These are phyloP conservation scores for Platismatia glauca DNA, from an alignment of 495 filamentous ascomycete genomes.

Conservation along the genomic window DNA sequence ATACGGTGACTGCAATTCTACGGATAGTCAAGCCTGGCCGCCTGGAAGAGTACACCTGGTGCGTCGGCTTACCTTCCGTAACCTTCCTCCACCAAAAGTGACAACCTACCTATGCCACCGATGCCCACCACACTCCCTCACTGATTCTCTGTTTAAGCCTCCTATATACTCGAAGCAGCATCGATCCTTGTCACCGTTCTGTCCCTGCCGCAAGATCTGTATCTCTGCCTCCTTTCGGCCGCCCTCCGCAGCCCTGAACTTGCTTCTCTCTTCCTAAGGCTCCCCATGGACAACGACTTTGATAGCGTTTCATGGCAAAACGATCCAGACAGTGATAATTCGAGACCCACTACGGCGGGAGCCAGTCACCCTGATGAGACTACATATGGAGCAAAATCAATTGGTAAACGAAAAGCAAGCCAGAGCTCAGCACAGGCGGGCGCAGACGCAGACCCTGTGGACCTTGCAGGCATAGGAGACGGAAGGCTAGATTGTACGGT, in stretches of 20 bases:
- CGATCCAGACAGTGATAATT: slow-evolving; percentile 39
- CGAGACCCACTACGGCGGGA: slow-evolving; percentile 40
- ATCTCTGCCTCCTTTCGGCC: neutral
- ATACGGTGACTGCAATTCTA: neutral
- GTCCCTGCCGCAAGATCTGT: neutral
- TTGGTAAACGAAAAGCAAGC: slow-evolving; percentile 47
- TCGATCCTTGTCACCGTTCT: neutral
- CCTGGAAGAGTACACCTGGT: too few relatives aligned
- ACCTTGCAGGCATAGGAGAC: slow-evolving; percentile 63
- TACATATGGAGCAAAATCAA: slow-evolving; percentile 32
- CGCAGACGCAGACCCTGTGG: slow-evolving; percentile 46
- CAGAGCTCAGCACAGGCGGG: slow-evolving; percentile 45
- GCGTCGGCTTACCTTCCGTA: neutral
- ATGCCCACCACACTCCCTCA: neutral
- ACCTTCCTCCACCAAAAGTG: neutral
- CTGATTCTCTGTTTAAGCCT: neutral
- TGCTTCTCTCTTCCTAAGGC: neutral
- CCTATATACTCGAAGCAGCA: neutral
- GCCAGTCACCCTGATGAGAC: slow-evolving; percentile 34
- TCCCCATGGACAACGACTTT: slow-evolving; percentile 43
- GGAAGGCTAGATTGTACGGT: slow-evolving; percentile 80
- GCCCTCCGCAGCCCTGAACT: neutral
- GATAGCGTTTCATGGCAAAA: slow-evolving; percentile 52
- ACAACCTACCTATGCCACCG: neutral
- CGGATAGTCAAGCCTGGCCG: too few relatives aligned